A percentile compares a stretch with the other conserved stretches of the same genome.
These are phyloP conservation scores for Puccinia triticina DNA, from an alignment of 1,284 basidiomycete species.

Conservation along the genomic window DNA sequence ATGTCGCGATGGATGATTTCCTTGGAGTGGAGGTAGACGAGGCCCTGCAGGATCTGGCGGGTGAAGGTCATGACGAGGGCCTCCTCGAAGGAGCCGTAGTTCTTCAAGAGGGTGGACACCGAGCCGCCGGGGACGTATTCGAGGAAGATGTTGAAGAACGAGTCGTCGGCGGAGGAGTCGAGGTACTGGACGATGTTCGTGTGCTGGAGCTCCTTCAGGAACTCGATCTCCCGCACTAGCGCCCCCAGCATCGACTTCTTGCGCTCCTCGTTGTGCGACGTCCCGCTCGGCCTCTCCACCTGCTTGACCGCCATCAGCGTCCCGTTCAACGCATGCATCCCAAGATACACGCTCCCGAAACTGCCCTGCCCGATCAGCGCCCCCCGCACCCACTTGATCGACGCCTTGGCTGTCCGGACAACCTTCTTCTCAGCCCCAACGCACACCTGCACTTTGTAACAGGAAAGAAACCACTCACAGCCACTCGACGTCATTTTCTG, in stretches of 20 bases:
- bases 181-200: constrained; percentile 64
- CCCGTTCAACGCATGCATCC: constrained; percentile 92
- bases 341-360: constrained; percentile 88
- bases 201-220: constrained; percentile 91
- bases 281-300: constrained; percentile 87
- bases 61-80: constrained; percentile 91
- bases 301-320: constrained; percentile 99
- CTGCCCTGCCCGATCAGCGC: constrained; percentile 96
- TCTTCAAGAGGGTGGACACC: constrained; percentile 85
- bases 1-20: constrained; percentile 98
- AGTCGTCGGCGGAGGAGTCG: constrained; percentile 84
- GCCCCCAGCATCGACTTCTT: constrained; percentile 94
- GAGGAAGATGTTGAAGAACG: constrained; percentile 93
- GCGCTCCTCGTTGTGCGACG: constrained; percentile 84
- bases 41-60: constrained; percentile 85
- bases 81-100: constrained; percentile 96
- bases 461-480: constrained; percentile 62
- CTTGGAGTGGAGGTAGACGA: constrained; percentile 88
- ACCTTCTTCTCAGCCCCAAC: no score
- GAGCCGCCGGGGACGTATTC: constrained; percentile 99
- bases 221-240: constrained; percentile 91
- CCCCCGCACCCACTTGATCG: constrained; percentile 97
- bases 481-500: constrained; percentile 68
- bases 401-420: constrained; percentile 59
- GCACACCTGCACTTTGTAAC: no score